Percentiles rank a stretch among this genome's conserved stretches.
phyloP scores from a whole-genome alignment of 139 green algal species.

The Coelastrella sp. region DNA sequence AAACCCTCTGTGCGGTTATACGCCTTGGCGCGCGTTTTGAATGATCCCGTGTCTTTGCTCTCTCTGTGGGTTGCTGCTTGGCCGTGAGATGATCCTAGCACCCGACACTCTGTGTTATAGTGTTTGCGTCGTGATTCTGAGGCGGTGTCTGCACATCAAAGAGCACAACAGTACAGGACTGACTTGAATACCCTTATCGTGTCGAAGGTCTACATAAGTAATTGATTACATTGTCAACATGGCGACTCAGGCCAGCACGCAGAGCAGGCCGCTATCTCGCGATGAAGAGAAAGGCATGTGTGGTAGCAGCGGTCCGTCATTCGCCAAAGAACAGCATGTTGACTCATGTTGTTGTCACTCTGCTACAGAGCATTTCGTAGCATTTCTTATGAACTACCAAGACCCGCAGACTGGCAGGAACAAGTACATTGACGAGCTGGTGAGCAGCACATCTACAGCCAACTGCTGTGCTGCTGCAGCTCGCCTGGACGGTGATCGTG shows the following conservation, averaged over 20 bases:
- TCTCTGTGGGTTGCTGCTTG: too few relatives aligned
- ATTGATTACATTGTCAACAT: too few relatives aligned
- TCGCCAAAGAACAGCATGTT: not conserved
- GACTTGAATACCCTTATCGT: too few relatives aligned
- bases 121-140: too few relatives aligned
- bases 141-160: too few relatives aligned
- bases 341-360: not conserved
- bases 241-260: slow-evolving; percentile 7
- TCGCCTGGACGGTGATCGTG: too few relatives aligned
- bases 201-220: too few relatives aligned
- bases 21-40: not conserved
- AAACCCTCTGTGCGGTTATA: not conserved
- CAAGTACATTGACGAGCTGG: slow-evolving; percentile 51
- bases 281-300: slow-evolving; percentile 39
- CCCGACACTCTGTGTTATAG: too few relatives aligned
- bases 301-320: not conserved
- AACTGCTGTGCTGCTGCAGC: too few relatives aligned
- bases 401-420: slow-evolving; percentile 3
- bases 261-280: slow-evolving; percentile 6
- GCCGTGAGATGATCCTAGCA: too few relatives aligned
- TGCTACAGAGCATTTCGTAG: slow-evolving; percentile 22
- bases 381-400: slow-evolving; percentile 41
- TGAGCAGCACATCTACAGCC: too few relatives aligned
- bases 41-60: not conserved
- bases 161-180: too few relatives aligned